These are phyloP conservation scores for Talaromyces nanjingensis DNA, from an alignment of 495 filamentous ascomycete species.

Conservation along the genomic window DNA sequence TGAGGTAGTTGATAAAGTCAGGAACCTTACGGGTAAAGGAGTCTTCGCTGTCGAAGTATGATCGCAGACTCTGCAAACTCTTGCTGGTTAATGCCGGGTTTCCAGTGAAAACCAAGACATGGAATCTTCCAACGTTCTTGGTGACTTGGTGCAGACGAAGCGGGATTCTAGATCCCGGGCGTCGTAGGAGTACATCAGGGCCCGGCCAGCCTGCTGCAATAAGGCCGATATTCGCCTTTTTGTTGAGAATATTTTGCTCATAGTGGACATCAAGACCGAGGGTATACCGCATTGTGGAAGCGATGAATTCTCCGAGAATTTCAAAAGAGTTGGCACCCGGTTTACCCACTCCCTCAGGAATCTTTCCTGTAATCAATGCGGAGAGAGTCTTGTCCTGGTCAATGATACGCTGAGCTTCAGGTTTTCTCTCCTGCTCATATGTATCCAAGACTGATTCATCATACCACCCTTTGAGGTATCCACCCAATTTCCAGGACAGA, in stretches of 20 bases:
- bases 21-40: neutral
- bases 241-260: neutral
- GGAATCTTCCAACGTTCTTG: neutral
- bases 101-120: neutral
- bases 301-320: neutral
- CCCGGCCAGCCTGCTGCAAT: neutral
- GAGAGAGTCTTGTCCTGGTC: constrained; percentile 33
- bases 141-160: neutral
- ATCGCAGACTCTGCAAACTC: neutral
- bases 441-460: constrained; percentile 42
- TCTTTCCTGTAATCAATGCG: neutral
- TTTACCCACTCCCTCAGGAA: neutral
- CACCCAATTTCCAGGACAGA: constrained; percentile 45
- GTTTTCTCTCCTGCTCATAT: constrained; percentile 52
- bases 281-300: neutral
- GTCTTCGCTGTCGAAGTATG: neutral
- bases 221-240: neutral
- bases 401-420: constrained; percentile 37
- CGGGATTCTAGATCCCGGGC: neutral
- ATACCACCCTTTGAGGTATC: constrained; percentile 43
- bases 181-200: neutral
- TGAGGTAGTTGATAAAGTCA: neutral
- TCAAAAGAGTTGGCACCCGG: neutral
- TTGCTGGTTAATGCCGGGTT: neutral
- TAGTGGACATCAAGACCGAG: neutral